Evolutionary conservation across 768 basidiomycete species (phyloP).

Genomic region (Phylloporus sp.): DNA sequence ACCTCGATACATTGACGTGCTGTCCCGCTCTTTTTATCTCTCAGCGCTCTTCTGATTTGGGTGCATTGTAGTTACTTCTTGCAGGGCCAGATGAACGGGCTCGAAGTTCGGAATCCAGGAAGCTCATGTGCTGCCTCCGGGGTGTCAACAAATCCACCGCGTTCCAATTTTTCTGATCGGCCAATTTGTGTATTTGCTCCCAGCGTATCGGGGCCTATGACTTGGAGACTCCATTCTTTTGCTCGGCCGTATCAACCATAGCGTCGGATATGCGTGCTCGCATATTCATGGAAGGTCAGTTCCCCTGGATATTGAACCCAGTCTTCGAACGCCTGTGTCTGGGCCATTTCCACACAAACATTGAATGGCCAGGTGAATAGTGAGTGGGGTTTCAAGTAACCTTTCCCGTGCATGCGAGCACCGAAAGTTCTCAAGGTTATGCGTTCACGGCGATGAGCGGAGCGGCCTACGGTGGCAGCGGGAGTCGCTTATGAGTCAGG

Average conservation of each 20-base stretch:
- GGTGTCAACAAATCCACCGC: not conserved
- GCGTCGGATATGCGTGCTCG: constrained; percentile 2
- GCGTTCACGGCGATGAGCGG: constrained; percentile 3
- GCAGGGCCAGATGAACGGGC: not conserved
- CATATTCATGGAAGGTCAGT: not conserved
- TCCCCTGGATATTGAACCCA: constrained; percentile 8
- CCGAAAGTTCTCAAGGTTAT: not conserved
- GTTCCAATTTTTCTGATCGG: not conserved
- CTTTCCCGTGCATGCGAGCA: not conserved
- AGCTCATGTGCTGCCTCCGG: not conserved
- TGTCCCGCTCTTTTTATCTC: not conserved
- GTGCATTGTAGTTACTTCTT: not conserved
- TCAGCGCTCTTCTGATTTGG: not conserved
- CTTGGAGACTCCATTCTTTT: not conserved
- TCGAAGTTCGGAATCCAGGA: not conserved
- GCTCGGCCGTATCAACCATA: constrained; percentile 2
- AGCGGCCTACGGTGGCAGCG: constrained; percentile 1
- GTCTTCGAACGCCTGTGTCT: not conserved
- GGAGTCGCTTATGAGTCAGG: constrained; percentile 19
- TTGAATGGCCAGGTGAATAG: constrained; percentile 8
- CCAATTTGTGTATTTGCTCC: not conserved
- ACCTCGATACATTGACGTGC: not conserved
- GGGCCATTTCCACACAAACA: constrained; percentile 3
- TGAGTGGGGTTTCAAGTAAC: not conserved
- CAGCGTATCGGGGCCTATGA: not conserved